Conservation (phyloP, 176 grass and related monocot genomes). For the Rhynchospora tenuis region DNA sequence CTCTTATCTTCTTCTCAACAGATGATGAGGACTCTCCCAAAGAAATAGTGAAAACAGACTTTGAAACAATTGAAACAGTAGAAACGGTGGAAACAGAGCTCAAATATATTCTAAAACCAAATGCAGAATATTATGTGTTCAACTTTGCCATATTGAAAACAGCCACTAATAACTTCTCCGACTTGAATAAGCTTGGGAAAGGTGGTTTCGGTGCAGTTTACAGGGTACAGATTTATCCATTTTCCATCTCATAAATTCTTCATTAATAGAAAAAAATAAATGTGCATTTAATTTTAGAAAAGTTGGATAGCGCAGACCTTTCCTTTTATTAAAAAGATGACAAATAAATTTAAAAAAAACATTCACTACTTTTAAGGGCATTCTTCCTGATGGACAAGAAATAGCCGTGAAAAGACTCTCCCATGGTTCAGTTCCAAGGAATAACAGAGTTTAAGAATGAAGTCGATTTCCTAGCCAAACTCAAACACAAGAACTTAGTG, state of each 20-base stretch:
- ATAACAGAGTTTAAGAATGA: constrained; percentile 20
- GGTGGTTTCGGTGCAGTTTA: constrained; percentile 24
- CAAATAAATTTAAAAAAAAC: not conserved
- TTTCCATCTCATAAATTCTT: not conserved
- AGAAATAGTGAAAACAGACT: not conserved
- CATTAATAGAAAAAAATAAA: not conserved
- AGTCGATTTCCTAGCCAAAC: constrained; percentile 18
- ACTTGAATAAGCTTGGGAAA: constrained; percentile 11
- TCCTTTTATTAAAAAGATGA: not conserved
- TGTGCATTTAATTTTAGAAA: too few species aligned
- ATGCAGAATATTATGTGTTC: constrained; percentile 7
- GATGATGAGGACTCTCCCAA: not conserved
- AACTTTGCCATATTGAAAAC: not conserved
- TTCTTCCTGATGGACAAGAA: not conserved
- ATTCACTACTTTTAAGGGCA: not conserved
- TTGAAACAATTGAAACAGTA: too few species aligned
- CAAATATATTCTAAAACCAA: constrained; percentile 13
- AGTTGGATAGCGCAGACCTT: too few species aligned
- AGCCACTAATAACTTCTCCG: constrained; percentile 24
- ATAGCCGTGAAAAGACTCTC: constrained; percentile 30
- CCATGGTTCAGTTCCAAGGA: constrained; percentile 6
- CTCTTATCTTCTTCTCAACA: not conserved
- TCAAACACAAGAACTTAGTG: constrained; percentile 21
- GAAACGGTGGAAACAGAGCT: constrained; percentile 14
- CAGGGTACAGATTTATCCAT: not conserved